A percentile compares a stretch with the other conserved stretches of the same genome.
These are phyloP conservation scores for Cyclanthera cordifolia DNA, from an alignment of 306 rosid genomes.

Conservation along the genomic window DNA sequence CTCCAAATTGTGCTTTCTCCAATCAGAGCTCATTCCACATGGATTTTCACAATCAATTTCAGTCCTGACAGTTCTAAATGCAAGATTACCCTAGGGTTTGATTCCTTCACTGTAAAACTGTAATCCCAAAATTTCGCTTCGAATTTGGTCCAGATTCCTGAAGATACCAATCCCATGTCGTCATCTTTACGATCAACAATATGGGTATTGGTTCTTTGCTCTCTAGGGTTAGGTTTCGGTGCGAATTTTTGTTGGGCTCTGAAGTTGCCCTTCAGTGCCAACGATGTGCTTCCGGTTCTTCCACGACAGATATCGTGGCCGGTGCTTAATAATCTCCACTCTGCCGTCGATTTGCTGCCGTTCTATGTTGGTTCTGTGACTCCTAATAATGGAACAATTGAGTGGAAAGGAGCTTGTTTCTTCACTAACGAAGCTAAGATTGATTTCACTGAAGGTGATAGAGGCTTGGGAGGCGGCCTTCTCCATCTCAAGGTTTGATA, in stretches of 20 bases:
- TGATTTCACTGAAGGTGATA: constrained; percentile 36
- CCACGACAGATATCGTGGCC: constrained; percentile 86
- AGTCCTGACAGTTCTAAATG: neutral
- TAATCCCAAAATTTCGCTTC: neutral
- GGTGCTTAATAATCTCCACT: constrained; percentile 69
- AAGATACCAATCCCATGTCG: constrained; percentile 23
- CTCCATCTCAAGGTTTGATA: constrained; percentile 65
- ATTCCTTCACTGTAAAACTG: constrained; percentile 1
- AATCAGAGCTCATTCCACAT: neutral
- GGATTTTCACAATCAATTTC: neutral
- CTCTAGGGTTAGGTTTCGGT: constrained; percentile 22
- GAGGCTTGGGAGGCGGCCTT: constrained; percentile 65
- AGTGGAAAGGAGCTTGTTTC: constrained; percentile 90
- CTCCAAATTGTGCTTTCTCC: neutral
- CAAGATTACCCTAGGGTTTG: constrained; percentile 14
- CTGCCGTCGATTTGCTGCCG: constrained; percentile 89
- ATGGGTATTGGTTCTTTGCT: constrained; percentile 21
- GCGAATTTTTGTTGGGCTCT: constrained; percentile 26
- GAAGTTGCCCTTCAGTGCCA: constrained; percentile 54
- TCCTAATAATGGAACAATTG: constrained; percentile 43
- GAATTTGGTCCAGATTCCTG: neutral
- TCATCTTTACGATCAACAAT: neutral
- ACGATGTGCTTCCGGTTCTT: constrained; percentile 81
- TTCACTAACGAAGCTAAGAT: constrained; percentile 53
- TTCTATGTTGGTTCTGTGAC: constrained; percentile 68